Evolutionary conservation across 2,329 filamentous ascomycete species (phyloP), one percentile per base, ranked within the genome.

Genomic region (Trichoderma hamatum): DNA sequence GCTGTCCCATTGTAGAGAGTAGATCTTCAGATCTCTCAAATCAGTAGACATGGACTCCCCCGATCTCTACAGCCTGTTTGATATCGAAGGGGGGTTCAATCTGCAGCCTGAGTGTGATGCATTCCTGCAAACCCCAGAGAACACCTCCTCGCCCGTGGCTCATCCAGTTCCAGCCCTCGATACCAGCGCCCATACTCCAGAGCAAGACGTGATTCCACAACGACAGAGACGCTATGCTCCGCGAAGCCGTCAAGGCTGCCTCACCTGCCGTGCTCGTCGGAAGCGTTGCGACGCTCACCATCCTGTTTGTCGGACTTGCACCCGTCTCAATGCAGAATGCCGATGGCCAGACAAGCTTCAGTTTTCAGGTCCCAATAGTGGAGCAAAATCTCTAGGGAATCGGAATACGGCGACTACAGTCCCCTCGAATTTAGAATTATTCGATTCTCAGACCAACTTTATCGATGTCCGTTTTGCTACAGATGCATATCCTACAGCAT

Each of bases 251-350:
- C 36, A 61, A n/a, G 58, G 58, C 13, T 61, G 58, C 39, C 39
- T 61, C 19, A 61, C 58, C 36, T 61, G 58, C 26, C 58, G 58
- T 14, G 58, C 58, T 32, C 39, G 58, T 19, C 58, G 58, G 5
- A 61, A 61, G 39, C 16, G 26, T 10, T 61, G 58, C 28, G 58
- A 61, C 13, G 39, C 58, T 4, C 36, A 46, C 26, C 36, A 21
- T 10, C 58, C 58, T 14, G 11, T 24, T 9, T 49, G 58, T 49
- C 58, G 58, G 19, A 49, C 39, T 13, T 61, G 58, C 14, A 61
- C 28, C 26, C 58, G 58, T 13, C 9, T 61, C 26, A 61, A 61
- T 16, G 58, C 39, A 30, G 39, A 30, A 30, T 61, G 58, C 26
- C 24, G 24, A n/a, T 61, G 58, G 39, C 58, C 58, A 30, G 19